Base-by-base conservation (phyloP, 2,329 filamentous ascomycete genomes). In the Cadophora gregata region DNA sequence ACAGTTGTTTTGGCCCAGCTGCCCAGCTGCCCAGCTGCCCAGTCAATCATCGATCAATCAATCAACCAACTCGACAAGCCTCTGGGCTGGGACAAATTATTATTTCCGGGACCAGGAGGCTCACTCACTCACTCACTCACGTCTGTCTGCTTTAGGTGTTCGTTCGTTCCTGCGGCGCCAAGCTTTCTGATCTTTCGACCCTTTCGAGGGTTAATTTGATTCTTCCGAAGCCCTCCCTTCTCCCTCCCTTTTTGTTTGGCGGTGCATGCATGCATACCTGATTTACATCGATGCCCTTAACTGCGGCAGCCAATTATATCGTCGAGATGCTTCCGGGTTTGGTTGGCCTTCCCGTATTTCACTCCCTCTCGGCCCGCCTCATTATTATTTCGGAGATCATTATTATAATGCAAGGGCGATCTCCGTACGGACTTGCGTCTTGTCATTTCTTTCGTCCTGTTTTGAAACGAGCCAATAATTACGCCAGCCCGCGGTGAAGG, bases 401-500 rank as follows among this genome's bases (percentile, higher is more conserved):
- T 27, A n/a, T n/a, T n/a, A n/a, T n/a, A 19, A 63, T 56, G 38
- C 50, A 56, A 56, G n/a, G 55, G n/a, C 55, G 55, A 58, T 58
- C 55, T 58, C n/a, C n/a, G n/a, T n/a, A n/a, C n/a, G n/a, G n/a
- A n/a, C n/a, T n/a, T n/a, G n/a, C n/a, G n/a, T n/a, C n/a, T n/a
- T n/a, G n/a, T n/a, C n/a, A n/a, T n/a, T n/a, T n/a, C 38, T 33
- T 16, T 25, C 19, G 10, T 36, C 6, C 33, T 12, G 29, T 24
- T 12, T 45, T 64, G 62, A 59, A 59, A 64, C 62, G 45, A 21
- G 53, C 62, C 62, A 64, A 51, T 42, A 64, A 51, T 42, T 50
- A 64, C 62, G 53, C 53, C 31, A 25, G 42, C 45, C 12, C 42
- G 27, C 12, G 38, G 38, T 42, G 38, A 12, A 42, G 38, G 38